Conservation (phyloP, 345 rosid genomes). For the Ceriops zippeliana region DNA sequence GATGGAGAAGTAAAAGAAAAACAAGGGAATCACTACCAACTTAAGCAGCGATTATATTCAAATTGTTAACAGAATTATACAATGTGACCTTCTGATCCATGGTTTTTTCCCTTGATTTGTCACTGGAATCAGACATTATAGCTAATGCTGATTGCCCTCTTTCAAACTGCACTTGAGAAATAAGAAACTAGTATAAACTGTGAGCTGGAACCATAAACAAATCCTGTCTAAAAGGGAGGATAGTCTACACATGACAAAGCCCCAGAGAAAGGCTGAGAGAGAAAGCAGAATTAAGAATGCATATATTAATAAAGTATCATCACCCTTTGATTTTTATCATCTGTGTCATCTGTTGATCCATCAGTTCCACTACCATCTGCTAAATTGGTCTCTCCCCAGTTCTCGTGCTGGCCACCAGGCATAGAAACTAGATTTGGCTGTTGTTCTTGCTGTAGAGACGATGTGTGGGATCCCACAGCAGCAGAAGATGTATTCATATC, state of each 20-base stretch:
- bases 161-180: conserved; percentile 50
- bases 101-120: conserved; percentile 79
- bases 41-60: background rate
- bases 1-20: conserved; percentile 2
- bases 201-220: conserved; percentile 9
- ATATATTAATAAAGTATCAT: background rate
- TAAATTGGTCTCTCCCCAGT: conserved; percentile 61
- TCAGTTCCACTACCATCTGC: conserved; percentile 87
- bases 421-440: conserved; percentile 40
- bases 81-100: conserved; percentile 73
- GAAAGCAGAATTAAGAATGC: background rate
- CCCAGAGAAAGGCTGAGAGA: background rate
- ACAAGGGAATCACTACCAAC: conserved; percentile 1
- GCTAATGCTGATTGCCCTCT: conserved; percentile 45
- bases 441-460: conserved; percentile 34
- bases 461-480: conserved; percentile 31
- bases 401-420: conserved; percentile 43
- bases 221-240: background rate
- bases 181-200: conserved; percentile 14
- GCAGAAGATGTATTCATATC: conserved; percentile 33
- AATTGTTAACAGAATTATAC: background rate
- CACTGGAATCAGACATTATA: conserved; percentile 76
- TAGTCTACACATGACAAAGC: too few species aligned
- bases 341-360: conserved; percentile 83
- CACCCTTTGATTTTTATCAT: conserved; percentile 79